A percentile compares a stretch with the other conserved stretches of the same genome.
phyloP scores from a whole-genome alignment of 139 green algal genomes.

The Chlorella sp. region DNA sequence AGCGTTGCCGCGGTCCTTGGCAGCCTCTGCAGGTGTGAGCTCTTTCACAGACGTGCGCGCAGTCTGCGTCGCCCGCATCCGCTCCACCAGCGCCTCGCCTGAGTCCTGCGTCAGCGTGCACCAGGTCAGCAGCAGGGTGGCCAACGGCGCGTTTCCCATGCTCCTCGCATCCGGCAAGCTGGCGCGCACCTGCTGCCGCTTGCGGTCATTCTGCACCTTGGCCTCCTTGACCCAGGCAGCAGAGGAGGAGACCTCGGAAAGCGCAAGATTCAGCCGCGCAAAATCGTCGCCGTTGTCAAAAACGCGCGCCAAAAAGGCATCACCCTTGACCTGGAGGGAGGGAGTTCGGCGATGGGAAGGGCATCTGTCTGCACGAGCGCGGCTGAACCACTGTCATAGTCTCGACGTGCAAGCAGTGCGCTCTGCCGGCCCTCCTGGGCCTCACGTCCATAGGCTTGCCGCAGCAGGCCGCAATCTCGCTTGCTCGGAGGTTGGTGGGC shows the following conservation, averaged over 20 bases:
- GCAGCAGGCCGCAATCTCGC: slow-evolving; percentile 65
- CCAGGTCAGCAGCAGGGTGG: background rate
- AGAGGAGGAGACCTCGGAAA: slow-evolving; percentile 62
- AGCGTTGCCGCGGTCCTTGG: slow-evolving; percentile 77
- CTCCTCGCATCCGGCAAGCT: no score
- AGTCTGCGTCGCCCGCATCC: background rate
- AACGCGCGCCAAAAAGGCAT: slow-evolving; percentile 82
- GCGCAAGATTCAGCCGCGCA: slow-evolving; percentile 66
- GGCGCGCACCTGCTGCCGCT: slow-evolving; percentile 16
- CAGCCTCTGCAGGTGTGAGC: slow-evolving; percentile 58
- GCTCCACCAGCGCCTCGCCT: background rate
- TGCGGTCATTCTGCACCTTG: slow-evolving; percentile 41
- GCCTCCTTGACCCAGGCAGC: slow-evolving; percentile 69
- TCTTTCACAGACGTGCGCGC: background rate
- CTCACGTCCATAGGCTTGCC: slow-evolving; percentile 74
- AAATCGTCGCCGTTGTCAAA: slow-evolving; percentile 89
- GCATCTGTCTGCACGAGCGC: no score
- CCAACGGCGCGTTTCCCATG: no score
- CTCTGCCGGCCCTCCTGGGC: no score
- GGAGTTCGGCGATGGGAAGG: background rate
- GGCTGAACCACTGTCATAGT: no score
- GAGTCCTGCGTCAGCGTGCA: background rate
- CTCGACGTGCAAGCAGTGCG: no score
- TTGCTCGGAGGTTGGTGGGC: slow-evolving; percentile 72
- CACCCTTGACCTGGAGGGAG: slow-evolving; percentile 68